These are phyloP conservation scores for Pythium grandisporangium DNA, from an alignment of 352 stramenopile genomes.

Conservation along the genomic window DNA sequence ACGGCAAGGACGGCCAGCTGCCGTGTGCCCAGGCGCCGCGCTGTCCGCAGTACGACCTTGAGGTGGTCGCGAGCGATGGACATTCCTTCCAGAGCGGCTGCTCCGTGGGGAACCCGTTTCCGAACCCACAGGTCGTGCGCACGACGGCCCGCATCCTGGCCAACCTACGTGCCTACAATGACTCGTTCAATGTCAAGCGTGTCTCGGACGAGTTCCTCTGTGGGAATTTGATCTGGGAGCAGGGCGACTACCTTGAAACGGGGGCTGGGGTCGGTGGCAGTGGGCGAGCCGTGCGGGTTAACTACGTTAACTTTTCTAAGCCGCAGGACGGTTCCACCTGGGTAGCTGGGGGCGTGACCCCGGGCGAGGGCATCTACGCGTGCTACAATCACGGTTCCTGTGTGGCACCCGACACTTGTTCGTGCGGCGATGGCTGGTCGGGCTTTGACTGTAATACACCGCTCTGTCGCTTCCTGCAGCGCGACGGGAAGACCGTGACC, in stretches of 20 bases:
- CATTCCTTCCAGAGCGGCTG: constrained; percentile 93
- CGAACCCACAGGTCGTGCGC: constrained; percentile 32
- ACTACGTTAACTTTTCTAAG: constrained; percentile 91
- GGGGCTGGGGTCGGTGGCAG: too few species aligned
- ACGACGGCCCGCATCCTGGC: constrained; percentile 24
- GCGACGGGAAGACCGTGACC: constrained; percentile 46
- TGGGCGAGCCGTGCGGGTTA: constrained; percentile 76
- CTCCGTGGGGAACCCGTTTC: constrained; percentile 47
- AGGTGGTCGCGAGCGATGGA: constrained; percentile 90
- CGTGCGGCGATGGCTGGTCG: constrained; percentile 86
- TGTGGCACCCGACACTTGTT: constrained; percentile 87
- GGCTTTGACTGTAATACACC: constrained; percentile 94
- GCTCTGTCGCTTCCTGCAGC: constrained; percentile 81
- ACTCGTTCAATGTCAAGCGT: constrained; percentile 47
- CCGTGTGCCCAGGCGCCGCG: constrained; percentile 52
- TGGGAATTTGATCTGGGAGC: constrained; percentile 81
- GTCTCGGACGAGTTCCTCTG: constrained; percentile 72
- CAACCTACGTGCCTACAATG: constrained; percentile 44
- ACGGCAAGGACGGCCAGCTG: constrained; percentile 30
- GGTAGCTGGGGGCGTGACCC: constrained; percentile 35
- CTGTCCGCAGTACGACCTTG: constrained; percentile 74
- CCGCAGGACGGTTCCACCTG: constrained; percentile 58
- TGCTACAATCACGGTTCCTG: constrained; percentile 93
- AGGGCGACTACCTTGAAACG: constrained; percentile 95
- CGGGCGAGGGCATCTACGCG: constrained; percentile 91